Percentiles rank a stretch among this genome's conserved stretches.
phyloP scores from a whole-genome alignment of 306 rosid genomes.

The Ziziphus jujuba region DNA sequence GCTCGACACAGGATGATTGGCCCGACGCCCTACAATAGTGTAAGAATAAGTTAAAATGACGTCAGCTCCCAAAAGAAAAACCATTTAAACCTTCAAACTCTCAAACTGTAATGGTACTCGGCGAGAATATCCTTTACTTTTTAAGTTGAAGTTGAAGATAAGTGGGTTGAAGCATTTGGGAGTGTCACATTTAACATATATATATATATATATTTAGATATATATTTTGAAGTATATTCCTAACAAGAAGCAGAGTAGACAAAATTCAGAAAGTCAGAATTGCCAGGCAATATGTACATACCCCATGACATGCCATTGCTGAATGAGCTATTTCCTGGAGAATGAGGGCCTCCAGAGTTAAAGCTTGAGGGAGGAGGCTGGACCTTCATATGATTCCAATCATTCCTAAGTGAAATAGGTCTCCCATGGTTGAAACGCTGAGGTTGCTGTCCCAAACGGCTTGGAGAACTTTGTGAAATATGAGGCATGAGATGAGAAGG shows the following conservation, averaged over 20 bases:
- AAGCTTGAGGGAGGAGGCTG: slow-evolving; percentile 67
- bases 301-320: slow-evolving; percentile 83
- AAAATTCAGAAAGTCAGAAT: slow-evolving; percentile 21
- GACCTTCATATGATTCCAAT: slow-evolving; percentile 78
- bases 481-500: slow-evolving; percentile 77
- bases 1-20: slow-evolving; percentile 73
- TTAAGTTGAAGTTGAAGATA: too few species aligned
- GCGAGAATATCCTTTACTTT: too few species aligned
- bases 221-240: neutral
- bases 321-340: slow-evolving; percentile 75
- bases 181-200: too few species aligned
- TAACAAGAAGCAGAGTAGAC: neutral
- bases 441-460: slow-evolving; percentile 91
- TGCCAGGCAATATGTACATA: slow-evolving; percentile 34
- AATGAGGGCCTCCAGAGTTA: slow-evolving; percentile 64
- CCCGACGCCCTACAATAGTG: slow-evolving; percentile 70
- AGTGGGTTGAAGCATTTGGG: too few species aligned
- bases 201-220: neutral
- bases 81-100: slow-evolving; percentile 22
- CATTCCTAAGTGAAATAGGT: slow-evolving; percentile 48
- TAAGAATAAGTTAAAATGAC: slow-evolving; percentile 30
- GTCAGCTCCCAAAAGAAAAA: slow-evolving; percentile 6
- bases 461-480: slow-evolving; percentile 71
- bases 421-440: slow-evolving; percentile 71
- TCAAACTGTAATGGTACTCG: too few species aligned